Base-by-base conservation (phyloP, 2,329 filamentous ascomycete genomes). In the Huntiella savannae region DNA sequence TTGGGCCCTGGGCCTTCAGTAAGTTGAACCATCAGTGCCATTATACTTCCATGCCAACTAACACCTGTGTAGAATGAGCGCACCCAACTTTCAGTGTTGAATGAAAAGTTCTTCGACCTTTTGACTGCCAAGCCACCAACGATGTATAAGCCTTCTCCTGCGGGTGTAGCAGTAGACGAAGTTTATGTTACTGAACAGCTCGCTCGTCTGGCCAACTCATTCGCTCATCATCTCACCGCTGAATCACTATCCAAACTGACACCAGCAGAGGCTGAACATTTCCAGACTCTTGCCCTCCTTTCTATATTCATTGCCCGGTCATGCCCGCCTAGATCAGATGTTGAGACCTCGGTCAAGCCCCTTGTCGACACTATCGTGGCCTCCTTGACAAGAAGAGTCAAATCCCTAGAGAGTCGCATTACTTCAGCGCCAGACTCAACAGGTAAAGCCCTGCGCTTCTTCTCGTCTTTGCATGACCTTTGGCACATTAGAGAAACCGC, bases 1-100 rank as follows among this genome's bases (percentile, higher is more conserved):
- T 55, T 71, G 16, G 73, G 72, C 0, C 71, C 73, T 3, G 58
- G 60, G 1, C 64, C 66, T 35, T 70, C 70, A 10, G 71, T 75
- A 59, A 43, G 65, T 57, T 1, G 5, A 34, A 4, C 32, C 5
- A 12, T 12, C 11, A 22, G n/a, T 12, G 4, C 16, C 22, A 10
- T 33, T 5, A n/a, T 34, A 19, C 32, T 4, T 43, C 2, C 5
- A 15, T 17, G 36, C 34, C 35, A 16, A 19, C 54, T 58, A 48
- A 57, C 43, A 5, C 1, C 15, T 4, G 5, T 22, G 2, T 49
- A 75, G 70, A 66, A 66, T 50, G 57, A 58, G 2, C 67, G 73
- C 2, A 62, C 62, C 2, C 72, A 73, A 40, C 55, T 75, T 0
- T 57, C 60, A 0, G 54, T 75, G 10, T 56, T 71, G 1, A 54